Evolutionary conservation across 441 rosid species (phyloP), one percentile per base, ranked within the genome.

Genomic region (Adansonia madagascariensis): DNA sequence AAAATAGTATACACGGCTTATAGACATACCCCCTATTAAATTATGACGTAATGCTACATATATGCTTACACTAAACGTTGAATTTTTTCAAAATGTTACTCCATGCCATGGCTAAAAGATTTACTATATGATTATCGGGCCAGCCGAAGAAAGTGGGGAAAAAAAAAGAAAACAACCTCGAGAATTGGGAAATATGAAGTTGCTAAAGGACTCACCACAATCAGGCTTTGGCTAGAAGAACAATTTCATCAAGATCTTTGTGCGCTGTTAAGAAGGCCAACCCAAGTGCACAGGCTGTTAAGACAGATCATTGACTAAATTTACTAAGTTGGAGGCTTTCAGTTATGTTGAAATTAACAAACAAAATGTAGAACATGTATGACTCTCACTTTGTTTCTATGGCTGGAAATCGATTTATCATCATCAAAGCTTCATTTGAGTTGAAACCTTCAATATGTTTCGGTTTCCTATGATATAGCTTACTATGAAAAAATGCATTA

Each of bases 1-100:
- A 64, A 31, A 81, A 15, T 49, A 27, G 11, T 57, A 43, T 64
- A 75, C 79, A 59, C 20, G n/a, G 79, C 52, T 65, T 31, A 78
- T 11, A 31, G 80, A 76, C 80, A 62, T 14, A 22, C 75, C 75
- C 73, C 27, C 67, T 24, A 24, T 1, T n/a, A 46, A 24, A 65
- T 59, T 49, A 41, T 31, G 49, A 64, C 66, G 68, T 77, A 67
- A 52, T n/a, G 69, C 67, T 61, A 68, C 65, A 73, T 1, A 31
- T 56, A 66, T 3, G 12, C 39, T 56, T 31, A 66, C 18, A 24
- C 11, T 64, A 8, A 60, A 39, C n/a, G 41, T 55, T 59, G 24
- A 8, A 61, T 73, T 56, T 63, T 11, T 60, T 9, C 72, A 60
- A 35, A 52, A 5, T 15, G 15, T 49, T 49, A 44, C 56, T 41